Base-by-base conservation (phyloP, 2,329 filamentous ascomycete genomes). In the Neonectria punicea region DNA sequence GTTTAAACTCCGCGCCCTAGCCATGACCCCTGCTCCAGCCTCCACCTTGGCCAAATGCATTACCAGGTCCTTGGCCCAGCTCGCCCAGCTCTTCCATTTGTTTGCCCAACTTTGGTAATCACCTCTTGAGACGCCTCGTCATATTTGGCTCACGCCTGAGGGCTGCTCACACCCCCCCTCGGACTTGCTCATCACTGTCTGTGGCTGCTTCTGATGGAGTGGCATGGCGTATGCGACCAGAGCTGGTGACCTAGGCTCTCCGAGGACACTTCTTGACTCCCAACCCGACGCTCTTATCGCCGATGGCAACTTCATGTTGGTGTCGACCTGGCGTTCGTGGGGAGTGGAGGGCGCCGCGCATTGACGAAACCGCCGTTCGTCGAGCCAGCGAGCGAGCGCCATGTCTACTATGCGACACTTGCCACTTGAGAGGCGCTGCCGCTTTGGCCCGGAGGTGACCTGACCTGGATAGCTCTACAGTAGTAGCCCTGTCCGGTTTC, bases 81-180 rank as follows among this genome's bases (percentile, higher is more conserved):
- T 44, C 39, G 22, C 22, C 43, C 50, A 55, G 55, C 61, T 68
- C 58, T 56, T 57, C 70, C 67, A 68, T 69, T 66, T 66, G 64
- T 64, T 70, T 70, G 64, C 68, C 69, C 69, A 67, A 72, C 70
- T 69, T 68, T 65, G 66, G 67, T 44, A 62, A 68, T 68, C 57
- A 51, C 56, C 58, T 63, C 58, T 60, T 67, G 62, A 69, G 57
- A 69, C 51, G 62, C 54, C 44, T 66, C 53, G 58, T 73, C 65
- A 60, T 53, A 64, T 65, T 68, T 63, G 41, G 54, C 62, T 34
- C 32, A 63, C 46, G 32, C 49, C 57, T 39, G 14, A 39, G 36
- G 36, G 36, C 25, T 46, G 13, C 44, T n/a, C 28, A 46, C 56
- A 54, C 61, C 61, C 60, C 53, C 47, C 50, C 39, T 46, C 39